phyloP scores from a whole-genome alignment of 768 basidiomycete species.

The Strobilomyces echinocephalus region DNA sequence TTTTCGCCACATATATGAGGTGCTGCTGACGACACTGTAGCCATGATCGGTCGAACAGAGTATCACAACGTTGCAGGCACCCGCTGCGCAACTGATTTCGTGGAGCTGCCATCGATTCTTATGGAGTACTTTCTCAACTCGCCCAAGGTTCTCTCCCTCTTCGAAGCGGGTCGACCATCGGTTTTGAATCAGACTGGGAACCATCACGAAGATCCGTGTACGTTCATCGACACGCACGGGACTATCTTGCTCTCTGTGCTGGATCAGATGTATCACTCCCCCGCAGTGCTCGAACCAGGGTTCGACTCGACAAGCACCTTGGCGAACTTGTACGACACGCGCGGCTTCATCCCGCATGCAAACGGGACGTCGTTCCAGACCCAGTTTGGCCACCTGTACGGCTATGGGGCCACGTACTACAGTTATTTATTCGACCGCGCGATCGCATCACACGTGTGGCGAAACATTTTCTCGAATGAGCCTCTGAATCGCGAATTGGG shows the following conservation, averaged over 20 bases:
- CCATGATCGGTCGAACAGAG: constrained; percentile 96
- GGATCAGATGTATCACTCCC: constrained; percentile 89
- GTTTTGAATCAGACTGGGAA: constrained; percentile 48
- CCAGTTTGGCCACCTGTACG: constrained; percentile 91
- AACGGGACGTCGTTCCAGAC: constrained; percentile 89
- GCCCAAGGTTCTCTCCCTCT: constrained; percentile 74
- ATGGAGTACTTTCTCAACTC: constrained; percentile 98
- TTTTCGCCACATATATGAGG: neutral
- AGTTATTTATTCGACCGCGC: constrained; percentile 96
- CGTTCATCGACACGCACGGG: constrained; percentile 81
- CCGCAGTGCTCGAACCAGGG: constrained; percentile 43
- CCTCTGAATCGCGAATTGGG: constrained; percentile 72
- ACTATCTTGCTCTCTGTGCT: constrained; percentile 86
- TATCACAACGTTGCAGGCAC: constrained; percentile 98
- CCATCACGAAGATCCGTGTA: constrained; percentile 71
- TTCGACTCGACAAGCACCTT: constrained; percentile 76
- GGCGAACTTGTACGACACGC: constrained; percentile 55
- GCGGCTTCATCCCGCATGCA: constrained; percentile 81
- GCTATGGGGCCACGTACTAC: constrained; percentile 97
- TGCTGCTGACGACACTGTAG: constrained; percentile 37
- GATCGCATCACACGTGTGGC: constrained; percentile 91
- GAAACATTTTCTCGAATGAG: constrained; percentile 60
- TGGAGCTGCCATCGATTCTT: constrained; percentile 94
- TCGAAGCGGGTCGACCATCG: constrained; percentile 51
- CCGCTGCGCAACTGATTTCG: constrained; percentile 96